phyloP scores from a whole-genome alignment of 2,329 filamentous ascomycete genomes.

The Leptographium radiaticola region DNA sequence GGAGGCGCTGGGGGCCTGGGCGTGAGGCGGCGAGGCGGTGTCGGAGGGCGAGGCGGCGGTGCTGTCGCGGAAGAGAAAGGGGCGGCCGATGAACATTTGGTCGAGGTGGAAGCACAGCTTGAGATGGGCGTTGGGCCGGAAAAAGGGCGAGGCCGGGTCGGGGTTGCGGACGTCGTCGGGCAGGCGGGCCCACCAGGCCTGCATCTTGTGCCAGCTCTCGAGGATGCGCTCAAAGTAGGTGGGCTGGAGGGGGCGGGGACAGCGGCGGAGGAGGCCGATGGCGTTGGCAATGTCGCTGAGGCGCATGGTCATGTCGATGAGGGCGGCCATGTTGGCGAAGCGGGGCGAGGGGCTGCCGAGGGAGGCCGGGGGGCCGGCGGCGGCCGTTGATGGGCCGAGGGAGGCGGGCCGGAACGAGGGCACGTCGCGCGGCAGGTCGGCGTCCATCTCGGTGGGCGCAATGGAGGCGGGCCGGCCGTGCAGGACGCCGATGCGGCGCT shows the following conservation, averaged over 20 bases:
- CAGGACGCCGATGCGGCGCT: conserved; percentile 42
- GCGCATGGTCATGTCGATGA: conserved; percentile 21
- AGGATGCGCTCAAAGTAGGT: conserved; percentile 25
- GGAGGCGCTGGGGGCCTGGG: neutral
- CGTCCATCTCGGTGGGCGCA: conserved; percentile 37
- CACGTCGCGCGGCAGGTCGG: conserved; percentile 27
- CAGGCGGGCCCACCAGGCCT: conserved; percentile 27
- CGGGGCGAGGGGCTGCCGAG: neutral
- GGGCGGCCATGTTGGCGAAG: conserved; percentile 3
- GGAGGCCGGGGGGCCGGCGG: neutral
- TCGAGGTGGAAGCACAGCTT: conserved; percentile 39
- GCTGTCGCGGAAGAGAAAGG: conserved; percentile 31
- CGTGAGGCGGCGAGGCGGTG: neutral
- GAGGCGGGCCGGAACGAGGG: neutral
- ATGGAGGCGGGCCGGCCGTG: conserved; percentile 43
- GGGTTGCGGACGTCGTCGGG: conserved; percentile 26
- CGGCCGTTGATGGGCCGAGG: neutral
- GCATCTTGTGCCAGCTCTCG: conserved; percentile 22
- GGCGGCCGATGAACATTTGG: conserved; percentile 39
- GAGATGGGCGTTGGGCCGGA: conserved; percentile 36
- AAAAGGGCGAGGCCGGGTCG: conserved; percentile 24
- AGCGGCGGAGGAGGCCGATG: conserved; percentile 25
- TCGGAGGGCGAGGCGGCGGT: conserved; percentile 3
- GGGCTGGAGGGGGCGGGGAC: conserved; percentile 23
- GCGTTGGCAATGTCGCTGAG: conserved; percentile 25